Evolutionary conservation across 1,284 basidiomycete genomes (phyloP), one percentile per base, ranked within the genome.

Genomic region (Trametes sp.): DNA sequence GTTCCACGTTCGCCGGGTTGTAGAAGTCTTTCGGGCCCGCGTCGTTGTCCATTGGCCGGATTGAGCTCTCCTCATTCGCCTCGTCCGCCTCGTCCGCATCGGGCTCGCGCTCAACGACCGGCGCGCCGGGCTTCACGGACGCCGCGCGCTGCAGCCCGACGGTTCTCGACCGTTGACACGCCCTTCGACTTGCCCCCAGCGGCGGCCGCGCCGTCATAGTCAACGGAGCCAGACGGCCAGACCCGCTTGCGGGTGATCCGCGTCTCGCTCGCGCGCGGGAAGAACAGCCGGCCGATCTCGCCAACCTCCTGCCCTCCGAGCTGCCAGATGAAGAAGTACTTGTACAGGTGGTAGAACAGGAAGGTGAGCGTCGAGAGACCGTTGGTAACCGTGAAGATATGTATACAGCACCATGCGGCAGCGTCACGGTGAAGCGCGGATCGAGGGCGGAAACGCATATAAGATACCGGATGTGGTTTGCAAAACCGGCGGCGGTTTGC

Each of bases 271-370:
- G 98, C 97, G 77, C 92, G 94, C 49, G 96, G 96, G 83, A 97
- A 98, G 84, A 98, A 98, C 53, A 94, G 77, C 0, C 97, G 98
- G 29, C 95, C 96, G 0, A 96, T 98, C 69, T 99, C 97, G 54
- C 79, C 81, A 2, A 84, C 79, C 0, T 85, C 77, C 16, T 89
- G 87, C 73, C 93, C 90, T 67, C 95, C 91, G 73, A 90, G 87
- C 71, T 86, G 83, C 84, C 89, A 96, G 51, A 92, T 80, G 83
- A 94, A 96, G 28, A 93, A 84, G 73, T 95, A 97, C 78, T 98
- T 98, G 84, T 92, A 96, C 36, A 95, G 78, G 64, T 88, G 79
- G 77, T 92, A 98, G 76, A 95, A 93, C 45, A 92, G 77, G 76
- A 92, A 98, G 3, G 93, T 89, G 49, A 85, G 82, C 60, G 87